Conservation (phyloP, 345 rosid genomes). For the Heritiera fomes region DNA sequence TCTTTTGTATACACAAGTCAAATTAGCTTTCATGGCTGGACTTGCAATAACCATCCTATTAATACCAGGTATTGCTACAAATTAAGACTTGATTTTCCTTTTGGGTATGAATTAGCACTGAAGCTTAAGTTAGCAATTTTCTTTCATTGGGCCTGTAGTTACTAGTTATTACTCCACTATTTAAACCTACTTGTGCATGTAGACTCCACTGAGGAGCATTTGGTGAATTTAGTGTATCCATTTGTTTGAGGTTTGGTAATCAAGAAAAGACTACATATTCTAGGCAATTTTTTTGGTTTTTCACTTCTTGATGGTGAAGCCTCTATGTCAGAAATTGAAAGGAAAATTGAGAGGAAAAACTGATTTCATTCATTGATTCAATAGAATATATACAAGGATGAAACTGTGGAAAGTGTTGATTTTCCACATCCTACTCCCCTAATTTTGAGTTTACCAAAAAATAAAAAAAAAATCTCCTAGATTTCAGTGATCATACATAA, state of each 20-base stretch:
- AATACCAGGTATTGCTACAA: conserved; percentile 64
- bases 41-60: conserved; percentile 72
- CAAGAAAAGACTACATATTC: neutral
- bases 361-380: too few species aligned
- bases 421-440: too few species aligned
- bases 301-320: neutral
- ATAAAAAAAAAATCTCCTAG: too few species aligned
- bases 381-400: too few species aligned
- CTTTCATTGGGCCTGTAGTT: neutral
- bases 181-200: neutral
- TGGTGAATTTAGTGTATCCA: neutral
- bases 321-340: neutral
- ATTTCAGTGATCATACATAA: too few species aligned
- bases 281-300: neutral
- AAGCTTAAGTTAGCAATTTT: conserved; percentile 12
- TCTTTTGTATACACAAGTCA: conserved; percentile 86
- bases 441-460: too few species aligned
- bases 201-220: neutral
- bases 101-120: neutral
- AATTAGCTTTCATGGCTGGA: conserved; percentile 85
- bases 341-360: too few species aligned
- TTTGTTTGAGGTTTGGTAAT: neutral
- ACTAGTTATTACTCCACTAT: neutral
- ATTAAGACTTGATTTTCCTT: conserved; percentile 15
- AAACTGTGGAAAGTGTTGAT: too few species aligned